Percentiles rank a stretch among this genome's conserved stretches.
These are phyloP conservation scores for Nothopassalora personata DNA, from an alignment of 2,329 filamentous ascomycete genomes.

Conservation along the genomic window DNA sequence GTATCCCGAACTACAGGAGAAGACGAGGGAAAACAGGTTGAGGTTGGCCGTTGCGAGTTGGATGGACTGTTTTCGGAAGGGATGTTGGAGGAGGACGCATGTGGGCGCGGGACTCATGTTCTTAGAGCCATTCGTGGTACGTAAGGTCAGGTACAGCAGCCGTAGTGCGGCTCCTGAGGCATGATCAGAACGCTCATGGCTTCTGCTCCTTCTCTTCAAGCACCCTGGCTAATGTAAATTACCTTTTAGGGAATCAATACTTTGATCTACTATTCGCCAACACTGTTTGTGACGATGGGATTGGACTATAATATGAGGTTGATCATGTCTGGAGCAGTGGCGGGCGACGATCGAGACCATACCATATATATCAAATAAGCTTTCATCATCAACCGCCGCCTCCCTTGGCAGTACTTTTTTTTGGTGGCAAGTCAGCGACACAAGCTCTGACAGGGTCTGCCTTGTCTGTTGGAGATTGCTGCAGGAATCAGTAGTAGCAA, in stretches of 20 bases:
- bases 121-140: too few relatives aligned
- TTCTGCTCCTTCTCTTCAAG: too few relatives aligned
- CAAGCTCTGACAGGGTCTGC: neutral
- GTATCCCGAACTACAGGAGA: constrained; percentile 30
- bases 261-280: constrained; percentile 47
- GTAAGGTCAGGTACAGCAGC: too few relatives aligned
- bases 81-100: constrained; percentile 45
- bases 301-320: too few relatives aligned
- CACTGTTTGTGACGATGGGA: constrained; percentile 38
- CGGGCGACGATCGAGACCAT: too few relatives aligned
- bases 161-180: too few relatives aligned
- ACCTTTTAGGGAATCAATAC: constrained; percentile 40
- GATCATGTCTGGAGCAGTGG: too few relatives aligned
- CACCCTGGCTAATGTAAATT: too few relatives aligned
- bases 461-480: neutral
- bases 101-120: constrained; percentile 52
- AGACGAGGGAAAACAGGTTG: constrained; percentile 26
- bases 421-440: neutral
- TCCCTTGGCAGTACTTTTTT: neutral
- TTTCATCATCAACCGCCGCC: neutral
- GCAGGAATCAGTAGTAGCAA: neutral
- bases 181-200: too few relatives aligned
- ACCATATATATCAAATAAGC: too few relatives aligned
- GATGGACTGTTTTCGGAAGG: constrained; percentile 45
- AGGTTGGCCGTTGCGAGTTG: constrained; percentile 44